Conservation (phyloP, 352 stramenopile species). For the Globisporangium carolinianum region DNA sequence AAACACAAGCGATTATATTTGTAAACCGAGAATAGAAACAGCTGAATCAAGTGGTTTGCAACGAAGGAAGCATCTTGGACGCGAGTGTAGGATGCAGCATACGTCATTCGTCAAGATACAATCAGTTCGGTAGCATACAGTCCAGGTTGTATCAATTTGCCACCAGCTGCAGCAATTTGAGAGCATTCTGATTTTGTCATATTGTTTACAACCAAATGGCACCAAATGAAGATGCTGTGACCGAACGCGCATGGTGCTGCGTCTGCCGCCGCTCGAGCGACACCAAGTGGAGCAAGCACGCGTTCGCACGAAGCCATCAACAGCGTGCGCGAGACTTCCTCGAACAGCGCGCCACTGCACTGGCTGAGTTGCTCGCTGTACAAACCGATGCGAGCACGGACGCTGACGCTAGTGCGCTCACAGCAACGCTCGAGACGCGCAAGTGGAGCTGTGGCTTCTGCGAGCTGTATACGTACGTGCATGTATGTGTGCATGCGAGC, state of each 20-base stretch:
- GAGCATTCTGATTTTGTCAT: no score
- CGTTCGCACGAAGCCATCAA: constrained; percentile 58
- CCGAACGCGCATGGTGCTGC: not conserved
- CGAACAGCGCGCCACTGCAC: constrained; percentile 13
- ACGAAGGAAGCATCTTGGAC: no score
- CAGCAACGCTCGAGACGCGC: not conserved
- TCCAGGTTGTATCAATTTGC: no score
- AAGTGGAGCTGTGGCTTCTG: constrained; percentile 45
- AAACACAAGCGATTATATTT: no score
- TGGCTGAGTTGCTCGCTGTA: constrained; percentile 13
- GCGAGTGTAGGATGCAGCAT: no score
- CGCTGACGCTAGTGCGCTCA: not conserved
- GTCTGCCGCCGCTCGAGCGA: constrained; percentile 56
- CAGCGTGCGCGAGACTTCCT: constrained; percentile 34
- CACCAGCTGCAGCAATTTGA: no score
- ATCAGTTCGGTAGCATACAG: no score
- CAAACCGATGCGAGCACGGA: constrained; percentile 1
- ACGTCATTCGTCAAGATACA: no score
- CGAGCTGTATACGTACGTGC: constrained; percentile 17
- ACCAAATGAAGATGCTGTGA: not conserved
- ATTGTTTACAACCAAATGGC: no score
- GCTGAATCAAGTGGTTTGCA: no score
- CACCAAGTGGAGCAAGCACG: constrained; percentile 61
- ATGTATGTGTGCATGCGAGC: not conserved
- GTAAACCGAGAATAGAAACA: no score